A percentile compares a stretch with the other conserved stretches of the same genome.
phyloP scores from a whole-genome alignment of 768 basidiomycete genomes.

The Lenzites betulinus region DNA sequence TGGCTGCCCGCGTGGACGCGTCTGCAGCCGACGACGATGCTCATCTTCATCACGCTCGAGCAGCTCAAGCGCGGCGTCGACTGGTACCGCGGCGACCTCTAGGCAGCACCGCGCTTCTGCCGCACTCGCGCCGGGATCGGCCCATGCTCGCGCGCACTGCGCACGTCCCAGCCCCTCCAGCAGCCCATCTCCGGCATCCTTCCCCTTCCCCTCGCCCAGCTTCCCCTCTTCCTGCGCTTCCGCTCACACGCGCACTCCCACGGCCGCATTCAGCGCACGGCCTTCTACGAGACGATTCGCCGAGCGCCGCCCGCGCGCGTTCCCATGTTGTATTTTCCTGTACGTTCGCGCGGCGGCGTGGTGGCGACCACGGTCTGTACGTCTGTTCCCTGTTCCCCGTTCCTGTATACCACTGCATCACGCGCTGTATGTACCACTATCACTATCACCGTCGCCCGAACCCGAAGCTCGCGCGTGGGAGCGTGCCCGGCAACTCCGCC shows the following conservation, averaged over 20 bases:
- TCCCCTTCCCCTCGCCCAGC: not conserved
- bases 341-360: conserved; percentile 4
- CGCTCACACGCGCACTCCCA: not conserved
- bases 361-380: conserved; percentile 7
- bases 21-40: conserved; percentile 84
- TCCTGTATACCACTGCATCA: no score
- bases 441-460: no score
- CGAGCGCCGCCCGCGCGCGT: conserved; percentile 6
- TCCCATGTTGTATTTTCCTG: conserved; percentile 17
- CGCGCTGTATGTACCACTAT: not conserved
- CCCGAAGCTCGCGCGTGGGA: not conserved
- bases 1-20: conserved; percentile 89
- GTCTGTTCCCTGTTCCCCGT: no score
- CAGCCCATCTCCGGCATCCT: not conserved
- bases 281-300: not conserved
- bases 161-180: not conserved
- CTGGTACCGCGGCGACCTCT: conserved; percentile 38
- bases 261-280: not conserved
- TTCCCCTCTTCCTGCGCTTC: not conserved
- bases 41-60: conserved; percentile 85
- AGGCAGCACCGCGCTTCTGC: not conserved
- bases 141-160: not conserved
- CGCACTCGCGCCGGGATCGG: not conserved
- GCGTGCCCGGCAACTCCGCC: no score
- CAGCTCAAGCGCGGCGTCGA: conserved; percentile 77